phyloP scores from a whole-genome alignment of 345 rosid genomes.

The Geranium rotundifolium region DNA sequence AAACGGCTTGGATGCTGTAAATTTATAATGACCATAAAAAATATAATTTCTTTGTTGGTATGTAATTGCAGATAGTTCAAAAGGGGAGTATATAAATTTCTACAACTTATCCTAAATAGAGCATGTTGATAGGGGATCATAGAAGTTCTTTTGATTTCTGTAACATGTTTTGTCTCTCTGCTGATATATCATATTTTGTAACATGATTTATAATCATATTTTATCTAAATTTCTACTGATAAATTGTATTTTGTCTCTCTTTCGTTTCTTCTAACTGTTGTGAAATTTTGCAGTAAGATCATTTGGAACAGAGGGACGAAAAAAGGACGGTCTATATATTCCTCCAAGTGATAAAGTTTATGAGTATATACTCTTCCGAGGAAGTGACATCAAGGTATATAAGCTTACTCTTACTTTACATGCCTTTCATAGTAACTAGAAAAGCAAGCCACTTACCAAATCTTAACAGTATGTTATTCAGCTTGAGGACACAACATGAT shows the following conservation, averaged over 20 bases:
- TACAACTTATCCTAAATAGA: too few species aligned
- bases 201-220: too few species aligned
- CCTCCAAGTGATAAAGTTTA: slow-evolving; percentile 34
- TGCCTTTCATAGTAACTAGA: background rate
- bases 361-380: slow-evolving; percentile 34
- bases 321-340: slow-evolving; percentile 37
- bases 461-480: background rate
- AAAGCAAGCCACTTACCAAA: background rate
- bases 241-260: background rate
- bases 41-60: too few species aligned
- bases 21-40: too few species aligned
- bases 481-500: background rate
- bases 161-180: too few species aligned
- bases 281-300: slow-evolving; percentile 30
- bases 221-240: too few species aligned
- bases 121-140: too few species aligned
- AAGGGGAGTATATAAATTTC: too few species aligned
- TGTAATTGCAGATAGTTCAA: too few species aligned
- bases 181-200: background rate
- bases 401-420: background rate
- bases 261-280: background rate
- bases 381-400: slow-evolving; percentile 41
- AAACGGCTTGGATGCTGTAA: too few species aligned
- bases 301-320: slow-evolving; percentile 49
- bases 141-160: too few species aligned